Conservation (phyloP, 176 grass and related monocot species). For the Hyparrhenia diplandra region DNA sequence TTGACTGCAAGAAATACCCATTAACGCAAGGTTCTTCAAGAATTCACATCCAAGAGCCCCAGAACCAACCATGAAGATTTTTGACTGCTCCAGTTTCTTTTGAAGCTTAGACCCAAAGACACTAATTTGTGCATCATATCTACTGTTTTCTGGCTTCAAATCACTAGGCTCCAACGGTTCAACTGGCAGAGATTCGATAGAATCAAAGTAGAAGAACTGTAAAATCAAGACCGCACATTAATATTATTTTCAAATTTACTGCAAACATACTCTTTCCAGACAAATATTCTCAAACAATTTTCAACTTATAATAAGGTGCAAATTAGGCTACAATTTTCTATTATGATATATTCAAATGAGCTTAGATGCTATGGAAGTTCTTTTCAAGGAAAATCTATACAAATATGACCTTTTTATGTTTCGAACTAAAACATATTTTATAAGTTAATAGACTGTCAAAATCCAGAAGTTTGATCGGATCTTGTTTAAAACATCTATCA, state of each 20-base stretch:
- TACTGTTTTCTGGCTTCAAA: slow-evolving; percentile 54
- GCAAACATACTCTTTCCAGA: background rate
- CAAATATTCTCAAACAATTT: background rate
- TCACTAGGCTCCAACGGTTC: slow-evolving; percentile 67
- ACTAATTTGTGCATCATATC: slow-evolving; percentile 88
- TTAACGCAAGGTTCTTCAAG: slow-evolving; percentile 82
- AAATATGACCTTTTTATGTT: background rate
- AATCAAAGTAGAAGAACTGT: slow-evolving; percentile 99
- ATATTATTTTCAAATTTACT: background rate
- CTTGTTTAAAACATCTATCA: no score
- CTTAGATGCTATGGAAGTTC: background rate
- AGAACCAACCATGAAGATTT: slow-evolving; percentile 89
- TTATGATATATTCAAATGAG: no score
- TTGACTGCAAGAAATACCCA: slow-evolving; percentile 76
- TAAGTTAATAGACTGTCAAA: no score
- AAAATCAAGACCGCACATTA: slow-evolving; percentile 18
- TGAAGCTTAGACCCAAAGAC: slow-evolving; percentile 85
- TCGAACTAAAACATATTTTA: background rate
- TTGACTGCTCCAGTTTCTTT: slow-evolving; percentile 71
- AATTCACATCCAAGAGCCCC: slow-evolving; percentile 93
- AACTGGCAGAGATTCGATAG: slow-evolving; percentile 81
- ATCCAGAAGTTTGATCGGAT: no score
- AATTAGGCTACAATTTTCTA: background rate
- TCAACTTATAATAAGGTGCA: background rate
- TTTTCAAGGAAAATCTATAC: background rate